Conservation (phyloP, 805 yeast genomes). For the Yarrowia sp. region DNA sequence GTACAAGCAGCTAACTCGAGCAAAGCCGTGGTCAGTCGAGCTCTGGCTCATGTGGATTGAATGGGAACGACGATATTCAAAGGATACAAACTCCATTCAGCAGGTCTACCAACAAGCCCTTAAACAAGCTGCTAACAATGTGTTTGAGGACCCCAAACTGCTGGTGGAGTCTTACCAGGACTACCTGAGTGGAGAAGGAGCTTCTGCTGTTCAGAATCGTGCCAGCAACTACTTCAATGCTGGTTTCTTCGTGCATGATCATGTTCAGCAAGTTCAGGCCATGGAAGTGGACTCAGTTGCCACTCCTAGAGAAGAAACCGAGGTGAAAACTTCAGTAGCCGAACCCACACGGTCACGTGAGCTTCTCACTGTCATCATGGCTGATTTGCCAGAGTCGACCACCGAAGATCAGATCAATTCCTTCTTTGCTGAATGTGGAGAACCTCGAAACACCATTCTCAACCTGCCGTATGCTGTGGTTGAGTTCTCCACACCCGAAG, state of each 20-base stretch:
- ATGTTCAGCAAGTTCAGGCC: background rate
- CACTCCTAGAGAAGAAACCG: background rate
- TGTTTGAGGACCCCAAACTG: background rate
- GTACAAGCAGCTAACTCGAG: slow-evolving; percentile 1
- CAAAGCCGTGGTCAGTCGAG: background rate
- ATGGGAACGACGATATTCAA: slow-evolving; percentile 20
- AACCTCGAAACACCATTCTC: background rate
- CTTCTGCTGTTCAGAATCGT: background rate
- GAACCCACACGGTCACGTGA: slow-evolving; percentile 5
- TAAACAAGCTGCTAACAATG: background rate
- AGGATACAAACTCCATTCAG: slow-evolving; percentile 15
- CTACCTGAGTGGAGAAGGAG: slow-evolving; percentile 2
- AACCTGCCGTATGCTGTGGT: slow-evolving; percentile 10
- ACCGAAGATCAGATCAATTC: background rate
- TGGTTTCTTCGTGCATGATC: background rate
- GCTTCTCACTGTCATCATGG: slow-evolving; percentile 14
- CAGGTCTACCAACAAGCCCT: slow-evolving; percentile 18
- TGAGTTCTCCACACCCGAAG: slow-evolving; percentile 5
- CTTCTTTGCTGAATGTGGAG: slow-evolving; percentile 14
- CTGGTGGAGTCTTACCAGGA: slow-evolving; percentile 11
- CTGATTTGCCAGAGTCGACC: background rate
- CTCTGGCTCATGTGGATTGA: slow-evolving; percentile 11
- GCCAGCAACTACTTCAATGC: slow-evolving; percentile 12
- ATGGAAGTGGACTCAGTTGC: slow-evolving; percentile 9
- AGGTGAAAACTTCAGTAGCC: background rate